Evolutionary conservation across 2,329 filamentous ascomycete genomes (phyloP).

Genomic region (Phoma sp.): DNA sequence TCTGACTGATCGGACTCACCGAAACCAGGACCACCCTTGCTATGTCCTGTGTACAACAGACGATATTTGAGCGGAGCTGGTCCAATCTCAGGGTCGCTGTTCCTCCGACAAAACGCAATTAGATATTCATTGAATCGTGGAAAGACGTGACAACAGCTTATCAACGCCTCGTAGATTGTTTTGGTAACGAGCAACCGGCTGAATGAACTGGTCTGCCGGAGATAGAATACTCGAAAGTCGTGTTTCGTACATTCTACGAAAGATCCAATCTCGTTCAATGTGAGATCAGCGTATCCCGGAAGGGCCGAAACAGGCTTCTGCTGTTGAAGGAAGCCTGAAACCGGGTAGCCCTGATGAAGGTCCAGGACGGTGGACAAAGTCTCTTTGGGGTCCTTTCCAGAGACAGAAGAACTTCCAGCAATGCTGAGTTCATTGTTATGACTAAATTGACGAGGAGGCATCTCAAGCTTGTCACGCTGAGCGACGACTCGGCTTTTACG

Average conservation of each 20-base stretch:
- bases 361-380: too few species aligned
- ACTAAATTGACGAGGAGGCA: too few species aligned
- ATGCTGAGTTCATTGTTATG: too few species aligned
- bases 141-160: slow-evolving; percentile 23
- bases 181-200: slow-evolving; percentile 28
- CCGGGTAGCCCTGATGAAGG: too few species aligned
- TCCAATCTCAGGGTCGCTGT: slow-evolving; percentile 22
- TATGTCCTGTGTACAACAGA: neutral
- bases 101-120: slow-evolving; percentile 20
- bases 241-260: slow-evolving; percentile 15
- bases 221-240: slow-evolving; percentile 29
- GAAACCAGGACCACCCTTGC: neutral
- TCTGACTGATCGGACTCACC: neutral
- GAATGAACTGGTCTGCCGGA: slow-evolving; percentile 24
- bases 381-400: too few species aligned
- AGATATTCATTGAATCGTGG: slow-evolving; percentile 29
- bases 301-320: too few species aligned
- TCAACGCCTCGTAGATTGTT: neutral
- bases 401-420: too few species aligned
- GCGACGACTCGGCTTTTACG: too few species aligned
- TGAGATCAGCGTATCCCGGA: too few species aligned
- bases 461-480: too few species aligned
- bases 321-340: too few species aligned
- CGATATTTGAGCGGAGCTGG: slow-evolving; percentile 23
- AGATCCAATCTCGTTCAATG: too few species aligned